Evolutionary conservation across 148 eudicot species (phyloP).

Genomic region (Pharnaceum exiguum): DNA sequence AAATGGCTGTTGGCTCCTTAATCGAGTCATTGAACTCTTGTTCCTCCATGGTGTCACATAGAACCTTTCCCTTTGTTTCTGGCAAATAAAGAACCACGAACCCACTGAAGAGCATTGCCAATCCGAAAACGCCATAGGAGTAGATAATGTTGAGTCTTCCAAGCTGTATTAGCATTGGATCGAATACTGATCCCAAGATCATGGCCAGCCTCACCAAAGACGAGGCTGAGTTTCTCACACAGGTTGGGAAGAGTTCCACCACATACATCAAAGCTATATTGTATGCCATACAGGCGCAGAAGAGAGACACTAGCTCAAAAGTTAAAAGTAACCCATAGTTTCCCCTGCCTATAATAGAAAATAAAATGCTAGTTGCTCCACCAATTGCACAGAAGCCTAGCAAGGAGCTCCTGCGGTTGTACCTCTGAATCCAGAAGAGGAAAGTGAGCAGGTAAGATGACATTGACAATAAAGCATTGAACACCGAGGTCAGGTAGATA

Average conservation of each 20-base stretch:
- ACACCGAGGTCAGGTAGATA: slow-evolving; percentile 22
- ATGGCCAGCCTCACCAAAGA: slow-evolving; percentile 22
- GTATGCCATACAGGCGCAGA: slow-evolving; percentile 20
- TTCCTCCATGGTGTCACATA: slow-evolving; percentile 40
- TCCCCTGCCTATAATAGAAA: neutral
- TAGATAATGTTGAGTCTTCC: slow-evolving; percentile 5
- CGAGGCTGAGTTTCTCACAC: slow-evolving; percentile 24
- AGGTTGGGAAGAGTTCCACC: slow-evolving; percentile 26
- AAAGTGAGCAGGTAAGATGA: slow-evolving; percentile 15
- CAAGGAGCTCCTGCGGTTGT: slow-evolving; percentile 18
- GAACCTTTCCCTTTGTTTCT: slow-evolving; percentile 26
- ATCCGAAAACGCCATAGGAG: slow-evolving; percentile 23
- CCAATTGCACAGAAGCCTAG: slow-evolving; percentile 19
- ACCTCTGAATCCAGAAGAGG: slow-evolving; percentile 14
- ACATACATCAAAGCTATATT: slow-evolving; percentile 21
- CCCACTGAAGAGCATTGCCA: slow-evolving; percentile 22
- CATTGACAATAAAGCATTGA: slow-evolving; percentile 12
- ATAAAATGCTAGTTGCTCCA: slow-evolving; percentile 21
- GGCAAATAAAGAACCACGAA: slow-evolving; percentile 26
- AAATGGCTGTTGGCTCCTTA: too few species aligned
- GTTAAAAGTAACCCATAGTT: neutral
- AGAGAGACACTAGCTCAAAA: slow-evolving; percentile 17
- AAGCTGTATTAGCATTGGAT: slow-evolving; percentile 12
- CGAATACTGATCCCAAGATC: slow-evolving; percentile 23
- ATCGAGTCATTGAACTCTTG: slow-evolving; percentile 23